A percentile compares a stretch with the other conserved stretches of the same genome.
Conservation (phyloP, 169 alveolate genomes). For the Amoebophrya sp. region DNA sequence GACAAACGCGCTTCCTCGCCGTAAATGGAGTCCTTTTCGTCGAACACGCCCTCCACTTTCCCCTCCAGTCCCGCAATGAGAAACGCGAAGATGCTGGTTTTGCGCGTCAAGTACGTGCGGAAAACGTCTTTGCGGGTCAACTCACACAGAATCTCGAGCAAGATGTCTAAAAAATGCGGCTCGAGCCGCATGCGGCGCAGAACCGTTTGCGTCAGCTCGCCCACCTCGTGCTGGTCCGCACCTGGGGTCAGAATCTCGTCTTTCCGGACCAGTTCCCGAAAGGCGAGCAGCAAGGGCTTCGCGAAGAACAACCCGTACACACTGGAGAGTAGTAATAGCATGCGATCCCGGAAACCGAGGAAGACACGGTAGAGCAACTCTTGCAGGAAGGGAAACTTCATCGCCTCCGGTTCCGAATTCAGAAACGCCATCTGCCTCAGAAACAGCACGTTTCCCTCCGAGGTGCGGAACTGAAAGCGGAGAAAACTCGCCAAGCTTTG, state of each 20-base stretch:
- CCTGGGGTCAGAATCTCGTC: not conserved
- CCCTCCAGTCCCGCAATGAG: not conserved
- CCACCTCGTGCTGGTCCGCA: not conserved
- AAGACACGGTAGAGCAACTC: not conserved
- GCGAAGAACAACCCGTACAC: slow-evolving; percentile 20
- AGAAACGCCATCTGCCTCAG: not conserved
- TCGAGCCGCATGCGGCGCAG: not conserved
- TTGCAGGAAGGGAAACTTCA: not conserved
- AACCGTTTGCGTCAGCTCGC: not conserved
- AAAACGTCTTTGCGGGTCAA: not conserved
- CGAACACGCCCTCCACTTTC: not conserved
- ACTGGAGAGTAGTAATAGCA: not conserved
- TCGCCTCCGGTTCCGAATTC: not conserved
- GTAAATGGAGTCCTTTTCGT: too few species aligned
- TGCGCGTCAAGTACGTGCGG: not conserved
- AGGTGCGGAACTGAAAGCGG: not conserved
- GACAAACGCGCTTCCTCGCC: too few species aligned
- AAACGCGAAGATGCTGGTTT: not conserved
- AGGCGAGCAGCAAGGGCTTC: not conserved
- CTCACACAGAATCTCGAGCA: not conserved
- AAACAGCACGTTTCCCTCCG: not conserved
- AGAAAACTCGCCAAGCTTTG: not conserved
- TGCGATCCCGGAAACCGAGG: not conserved
- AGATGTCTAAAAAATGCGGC: not conserved
- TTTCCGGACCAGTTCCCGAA: not conserved